A percentile compares a stretch with the other conserved stretches of the same genome.
Conservation (phyloP, 2,329 filamentous ascomycete genomes). For the Venturia oleaginea region DNA sequence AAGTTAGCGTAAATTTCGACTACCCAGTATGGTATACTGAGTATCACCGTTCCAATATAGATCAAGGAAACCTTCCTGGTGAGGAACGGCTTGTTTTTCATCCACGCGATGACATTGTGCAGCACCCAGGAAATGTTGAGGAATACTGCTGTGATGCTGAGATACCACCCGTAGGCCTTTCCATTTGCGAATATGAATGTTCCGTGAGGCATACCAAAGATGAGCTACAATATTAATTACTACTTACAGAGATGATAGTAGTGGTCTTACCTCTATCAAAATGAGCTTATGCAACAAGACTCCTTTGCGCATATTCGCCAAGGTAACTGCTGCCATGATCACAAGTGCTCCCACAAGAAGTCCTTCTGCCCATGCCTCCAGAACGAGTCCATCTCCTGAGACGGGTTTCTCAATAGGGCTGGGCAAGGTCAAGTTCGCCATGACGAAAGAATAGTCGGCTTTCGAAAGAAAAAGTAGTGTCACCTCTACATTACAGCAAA, state of each 20-base stretch:
- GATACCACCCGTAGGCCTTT: slow-evolving; percentile 54
- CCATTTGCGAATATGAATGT: slow-evolving; percentile 50
- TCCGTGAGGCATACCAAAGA: slow-evolving; percentile 49
- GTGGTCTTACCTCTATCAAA: slow-evolving; percentile 33
- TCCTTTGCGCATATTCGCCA: slow-evolving; percentile 40
- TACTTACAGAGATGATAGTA: background rate
- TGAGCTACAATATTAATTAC: slow-evolving; percentile 22
- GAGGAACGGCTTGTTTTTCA: slow-evolving; percentile 56
- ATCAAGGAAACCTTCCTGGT: slow-evolving; percentile 40
- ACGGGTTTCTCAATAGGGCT: background rate
- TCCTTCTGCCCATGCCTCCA: slow-evolving; percentile 33
- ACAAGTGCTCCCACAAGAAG: slow-evolving; percentile 19
- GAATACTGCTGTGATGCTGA: slow-evolving; percentile 50
- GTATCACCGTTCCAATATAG: slow-evolving; percentile 50
- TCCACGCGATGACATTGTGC: slow-evolving; percentile 59
- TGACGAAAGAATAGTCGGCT: background rate
- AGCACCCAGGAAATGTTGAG: slow-evolving; percentile 55
- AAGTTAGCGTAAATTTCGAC: slow-evolving; percentile 59
- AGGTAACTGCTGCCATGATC: slow-evolving; percentile 39
- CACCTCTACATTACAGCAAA: background rate
- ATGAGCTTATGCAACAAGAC: slow-evolving; percentile 43
- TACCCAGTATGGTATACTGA: slow-evolving; percentile 55
- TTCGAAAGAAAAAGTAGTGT: background rate
- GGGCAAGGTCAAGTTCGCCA: background rate
- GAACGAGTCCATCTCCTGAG: slow-evolving; percentile 19